These are phyloP conservation scores for Suillus discolor DNA, from an alignment of 768 basidiomycete species.

Conservation along the genomic window DNA sequence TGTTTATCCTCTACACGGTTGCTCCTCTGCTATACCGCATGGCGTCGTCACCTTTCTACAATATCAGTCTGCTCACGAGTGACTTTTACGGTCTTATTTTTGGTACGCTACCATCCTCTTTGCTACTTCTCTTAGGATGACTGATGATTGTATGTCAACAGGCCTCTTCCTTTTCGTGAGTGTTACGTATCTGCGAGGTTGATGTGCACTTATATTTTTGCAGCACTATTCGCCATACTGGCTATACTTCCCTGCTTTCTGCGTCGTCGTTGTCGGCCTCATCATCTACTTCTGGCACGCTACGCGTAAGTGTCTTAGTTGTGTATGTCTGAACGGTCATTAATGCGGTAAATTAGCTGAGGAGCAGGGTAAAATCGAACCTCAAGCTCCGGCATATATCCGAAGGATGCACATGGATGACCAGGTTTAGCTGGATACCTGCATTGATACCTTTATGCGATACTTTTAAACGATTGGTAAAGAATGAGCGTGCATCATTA, in stretches of 20 bases:
- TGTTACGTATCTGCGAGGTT: conserved; percentile 8
- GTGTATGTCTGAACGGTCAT: background rate
- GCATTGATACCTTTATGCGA: conserved; percentile 1
- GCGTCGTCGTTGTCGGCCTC: conserved; percentile 68
- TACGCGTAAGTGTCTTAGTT: conserved; percentile 58
- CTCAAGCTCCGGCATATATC: conserved; percentile 62
- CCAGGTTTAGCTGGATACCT: conserved; percentile 21
- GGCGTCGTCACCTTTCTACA: conserved; percentile 85
- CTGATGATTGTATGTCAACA: conserved; percentile 13
- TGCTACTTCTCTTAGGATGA: conserved; percentile 13
- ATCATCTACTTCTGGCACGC: conserved; percentile 87
- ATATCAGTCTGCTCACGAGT: conserved; percentile 82
- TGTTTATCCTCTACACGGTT: conserved; percentile 84
- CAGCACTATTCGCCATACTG: conserved; percentile 85
- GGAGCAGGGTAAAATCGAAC: conserved; percentile 67
- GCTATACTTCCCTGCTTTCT: conserved; percentile 86
- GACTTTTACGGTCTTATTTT: conserved; percentile 89
- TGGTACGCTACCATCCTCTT: conserved; percentile 33
- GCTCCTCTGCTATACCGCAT: conserved; percentile 86
- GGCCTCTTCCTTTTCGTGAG: conserved; percentile 58
- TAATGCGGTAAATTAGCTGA: conserved; percentile 51
- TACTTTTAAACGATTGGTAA: background rate
- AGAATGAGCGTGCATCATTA: background rate
- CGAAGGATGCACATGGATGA: conserved; percentile 24
- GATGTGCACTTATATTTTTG: conserved; percentile 3